These are phyloP conservation scores for Rhododendron vialii DNA, from an alignment of 148 eudicot genomes.

Conservation along the genomic window DNA sequence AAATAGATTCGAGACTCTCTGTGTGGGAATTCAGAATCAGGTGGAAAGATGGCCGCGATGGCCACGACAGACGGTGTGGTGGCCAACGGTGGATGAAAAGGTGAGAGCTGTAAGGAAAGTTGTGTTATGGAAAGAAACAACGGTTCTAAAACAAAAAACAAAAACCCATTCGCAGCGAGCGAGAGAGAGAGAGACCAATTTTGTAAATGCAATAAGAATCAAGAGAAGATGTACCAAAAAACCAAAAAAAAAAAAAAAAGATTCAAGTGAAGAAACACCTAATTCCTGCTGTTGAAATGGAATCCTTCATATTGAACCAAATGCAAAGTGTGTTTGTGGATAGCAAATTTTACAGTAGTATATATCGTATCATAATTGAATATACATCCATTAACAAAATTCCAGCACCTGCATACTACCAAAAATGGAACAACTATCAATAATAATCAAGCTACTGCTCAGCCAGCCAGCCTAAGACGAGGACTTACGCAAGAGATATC, in stretches of 20 bases:
- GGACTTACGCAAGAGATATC: neutral
- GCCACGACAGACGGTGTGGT: too few species aligned
- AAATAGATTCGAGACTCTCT: too few species aligned
- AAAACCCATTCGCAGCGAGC: too few species aligned
- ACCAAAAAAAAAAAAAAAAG: too few species aligned
- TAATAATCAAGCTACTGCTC: neutral
- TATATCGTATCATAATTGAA: neutral
- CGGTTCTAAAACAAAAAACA: neutral
- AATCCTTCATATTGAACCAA: neutral
- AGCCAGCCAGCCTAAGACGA: neutral
- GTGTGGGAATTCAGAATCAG: too few species aligned
- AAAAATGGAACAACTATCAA: slow-evolving; percentile 11
- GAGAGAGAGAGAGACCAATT: neutral
- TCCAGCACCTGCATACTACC: neutral
- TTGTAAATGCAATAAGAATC: neutral
- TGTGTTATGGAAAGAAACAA: neutral
- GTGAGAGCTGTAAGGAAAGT: neutral
- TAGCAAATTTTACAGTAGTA: neutral
- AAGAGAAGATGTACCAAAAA: too few species aligned
- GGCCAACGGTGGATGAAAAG: neutral
- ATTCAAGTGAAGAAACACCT: neutral
- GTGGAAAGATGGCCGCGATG: too few species aligned
- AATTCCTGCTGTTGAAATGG: neutral
- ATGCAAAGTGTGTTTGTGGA: neutral
- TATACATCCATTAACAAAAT: neutral